A percentile compares a stretch with the other conserved stretches of the same genome.
These are phyloP conservation scores for Smittium culicis DNA, from an alignment of 371 early-diverging fungal genomes.

Conservation along the genomic window DNA sequence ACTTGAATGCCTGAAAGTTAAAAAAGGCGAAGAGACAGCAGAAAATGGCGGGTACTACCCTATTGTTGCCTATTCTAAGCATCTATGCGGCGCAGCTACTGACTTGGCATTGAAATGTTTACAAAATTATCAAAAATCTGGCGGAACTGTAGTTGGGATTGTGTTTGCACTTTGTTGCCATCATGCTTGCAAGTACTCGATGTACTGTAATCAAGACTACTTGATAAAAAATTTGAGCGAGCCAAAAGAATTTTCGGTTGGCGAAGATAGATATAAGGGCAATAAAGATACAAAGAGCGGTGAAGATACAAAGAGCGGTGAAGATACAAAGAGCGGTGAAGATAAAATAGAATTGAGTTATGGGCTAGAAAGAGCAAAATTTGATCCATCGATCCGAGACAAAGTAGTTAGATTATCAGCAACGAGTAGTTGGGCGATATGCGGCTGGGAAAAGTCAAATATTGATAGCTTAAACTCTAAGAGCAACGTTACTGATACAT, in stretches of 20 bases:
- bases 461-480: slow-evolving; percentile 11
- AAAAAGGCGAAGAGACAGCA: slow-evolving; percentile 1
- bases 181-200: slow-evolving; percentile 63
- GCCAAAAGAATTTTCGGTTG: too few relatives aligned
- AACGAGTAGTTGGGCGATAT: slow-evolving; percentile 62
- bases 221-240: slow-evolving; percentile 33
- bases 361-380: background rate
- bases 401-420: slow-evolving; percentile 28
- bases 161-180: slow-evolving; percentile 86
- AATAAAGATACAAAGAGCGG: too few relatives aligned
- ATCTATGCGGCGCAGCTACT: slow-evolving; percentile 86
- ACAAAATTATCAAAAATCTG: slow-evolving; percentile 39
- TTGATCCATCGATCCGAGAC: background rate
- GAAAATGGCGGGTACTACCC: slow-evolving; percentile 28
- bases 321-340: too few relatives aligned
- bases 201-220: slow-evolving; percentile 53
- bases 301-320: too few relatives aligned
- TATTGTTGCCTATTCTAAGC: slow-evolving; percentile 67
- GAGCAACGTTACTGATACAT: too few relatives aligned
- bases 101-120: slow-evolving; percentile 70
- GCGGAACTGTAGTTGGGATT: slow-evolving; percentile 45
- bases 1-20: slow-evolving; percentile 29
- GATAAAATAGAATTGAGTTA: too few relatives aligned
- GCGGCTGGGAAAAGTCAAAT: slow-evolving; percentile 25
- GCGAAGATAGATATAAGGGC: too few relatives aligned